Evolutionary conservation across 2,329 filamentous ascomycete genomes (phyloP).

Genomic region (Penicillium sp.): DNA sequence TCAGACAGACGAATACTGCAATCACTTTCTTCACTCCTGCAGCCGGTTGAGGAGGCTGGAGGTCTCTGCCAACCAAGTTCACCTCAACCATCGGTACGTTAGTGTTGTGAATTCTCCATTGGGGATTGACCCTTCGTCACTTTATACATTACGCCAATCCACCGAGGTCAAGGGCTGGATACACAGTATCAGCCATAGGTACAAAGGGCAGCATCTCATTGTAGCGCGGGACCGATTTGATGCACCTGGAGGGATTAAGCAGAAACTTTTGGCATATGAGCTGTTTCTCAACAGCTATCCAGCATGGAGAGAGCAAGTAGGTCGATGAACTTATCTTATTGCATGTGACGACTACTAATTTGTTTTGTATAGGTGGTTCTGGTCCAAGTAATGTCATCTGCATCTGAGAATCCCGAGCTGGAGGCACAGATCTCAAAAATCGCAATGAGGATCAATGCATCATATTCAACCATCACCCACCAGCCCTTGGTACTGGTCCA

Average conservation of each 20-base stretch:
- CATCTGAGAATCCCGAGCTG: conserved; percentile 78
- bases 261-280: conserved; percentile 88
- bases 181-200: conserved; percentile 71
- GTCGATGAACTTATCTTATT: conserved; percentile 1
- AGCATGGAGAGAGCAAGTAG: conserved; percentile 71
- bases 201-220: conserved; percentile 82
- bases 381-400: conserved; percentile 87
- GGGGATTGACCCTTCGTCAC: conserved; percentile 75
- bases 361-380: conserved; percentile 62
- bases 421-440: conserved; percentile 87
- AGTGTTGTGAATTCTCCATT: conserved; percentile 79
- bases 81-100: conserved; percentile 84
- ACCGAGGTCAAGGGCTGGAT: conserved; percentile 75
- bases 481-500: conserved; percentile 88
- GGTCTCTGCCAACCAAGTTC: conserved; percentile 77
- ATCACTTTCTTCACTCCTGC: conserved; percentile 92
- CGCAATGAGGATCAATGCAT: conserved; percentile 85
- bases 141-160: conserved; percentile 66
- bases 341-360: conserved; percentile 2
- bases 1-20: conserved; percentile 86
- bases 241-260: conserved; percentile 82
- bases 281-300: conserved; percentile 89
- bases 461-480: conserved; percentile 82
- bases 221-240: conserved; percentile 92
- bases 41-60: conserved; percentile 82